Evolutionary conservation across 2,329 filamentous ascomycete species (phyloP), one percentile per base, ranked within the genome.

Genomic region (Penicillium vulpinum): DNA sequence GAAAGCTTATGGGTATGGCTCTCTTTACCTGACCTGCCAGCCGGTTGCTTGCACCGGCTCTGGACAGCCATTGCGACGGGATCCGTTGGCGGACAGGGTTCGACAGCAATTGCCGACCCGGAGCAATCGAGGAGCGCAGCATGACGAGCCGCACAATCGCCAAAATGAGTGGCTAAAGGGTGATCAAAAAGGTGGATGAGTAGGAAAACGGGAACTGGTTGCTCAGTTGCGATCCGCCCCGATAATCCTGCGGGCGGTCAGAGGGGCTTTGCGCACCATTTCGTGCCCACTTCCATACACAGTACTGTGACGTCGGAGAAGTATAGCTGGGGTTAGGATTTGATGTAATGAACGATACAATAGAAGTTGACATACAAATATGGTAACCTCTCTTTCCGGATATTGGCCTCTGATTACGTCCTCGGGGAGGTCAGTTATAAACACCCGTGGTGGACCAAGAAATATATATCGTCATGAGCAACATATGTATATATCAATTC

Each of bases 61-160:
- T 68, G 33, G 70, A 67, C 52, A 75, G 72, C 77, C 77, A 80
- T 80, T 80, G 78, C 53, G 73, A 63, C 24, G 67, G 65, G 48
- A 67, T 64, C 54, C 69, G 68, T 62, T 72, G 70, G 61, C 70
- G 73, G 70, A 70, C 67, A 56, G 74, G 66, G 61, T 70, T 70
- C 57, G 72, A 69, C 70, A 76, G 69, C 63, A 76, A 63, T 65
- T 73, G 73, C 63, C 76, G 80, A 70, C 78, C 73, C 63, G 79
- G 74, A 63, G 73, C 70, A 73, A 83, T 75, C 69, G 80, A 81
- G 68, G 77, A 78, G 75, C 81, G 81, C 80, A 83, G 79, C 81
- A 84, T 83, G 67, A 70, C 78, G 76, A 72, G 78, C 80, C 75
- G 75, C 73, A 73, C 72, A 69, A 68, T 70, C 67, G 65, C 65